Percentiles rank a stretch among this genome's conserved stretches.
phyloP scores from a whole-genome alignment of 441 rosid species.

The Daphne laureola region DNA sequence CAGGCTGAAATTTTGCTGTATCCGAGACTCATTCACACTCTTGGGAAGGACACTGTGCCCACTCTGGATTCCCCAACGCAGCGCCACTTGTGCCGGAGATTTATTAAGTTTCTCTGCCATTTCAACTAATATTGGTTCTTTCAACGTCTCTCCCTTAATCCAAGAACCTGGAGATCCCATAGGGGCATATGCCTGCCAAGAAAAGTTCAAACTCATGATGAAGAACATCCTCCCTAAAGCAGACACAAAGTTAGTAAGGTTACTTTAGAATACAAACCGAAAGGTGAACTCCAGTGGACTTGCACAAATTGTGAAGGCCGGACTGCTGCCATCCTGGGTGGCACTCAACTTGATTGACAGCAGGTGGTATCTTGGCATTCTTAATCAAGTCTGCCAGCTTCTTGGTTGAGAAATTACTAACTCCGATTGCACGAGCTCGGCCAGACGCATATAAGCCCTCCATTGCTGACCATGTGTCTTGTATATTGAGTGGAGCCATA shows the following conservation, averaged over 20 bases:
- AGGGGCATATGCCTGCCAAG: slow-evolving; percentile 39
- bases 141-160: slow-evolving; percentile 39
- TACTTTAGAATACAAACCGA: slow-evolving; percentile 19
- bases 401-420: slow-evolving; percentile 45
- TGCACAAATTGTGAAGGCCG: slow-evolving; percentile 41
- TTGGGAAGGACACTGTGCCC: slow-evolving; percentile 50
- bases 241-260: not conserved
- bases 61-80: slow-evolving; percentile 47
- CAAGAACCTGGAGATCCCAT: slow-evolving; percentile 50
- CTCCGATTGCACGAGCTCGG: slow-evolving; percentile 37
- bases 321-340: slow-evolving; percentile 60
- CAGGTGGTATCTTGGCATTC: slow-evolving; percentile 38
- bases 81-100: slow-evolving; percentile 45
- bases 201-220: not conserved
- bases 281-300: slow-evolving; percentile 44
- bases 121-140: slow-evolving; percentile 33
- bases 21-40: slow-evolving; percentile 38
- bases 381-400: slow-evolving; percentile 35
- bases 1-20: slow-evolving; percentile 35
- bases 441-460: slow-evolving; percentile 35
- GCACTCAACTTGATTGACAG: slow-evolving; percentile 61
- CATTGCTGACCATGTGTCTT: slow-evolving; percentile 55
- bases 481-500: slow-evolving; percentile 35
- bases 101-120: slow-evolving; percentile 34
- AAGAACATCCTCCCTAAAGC: not conserved